phyloP scores from a whole-genome alignment of 495 filamentous ascomycete genomes.

The Aspergillus ellipticus region DNA sequence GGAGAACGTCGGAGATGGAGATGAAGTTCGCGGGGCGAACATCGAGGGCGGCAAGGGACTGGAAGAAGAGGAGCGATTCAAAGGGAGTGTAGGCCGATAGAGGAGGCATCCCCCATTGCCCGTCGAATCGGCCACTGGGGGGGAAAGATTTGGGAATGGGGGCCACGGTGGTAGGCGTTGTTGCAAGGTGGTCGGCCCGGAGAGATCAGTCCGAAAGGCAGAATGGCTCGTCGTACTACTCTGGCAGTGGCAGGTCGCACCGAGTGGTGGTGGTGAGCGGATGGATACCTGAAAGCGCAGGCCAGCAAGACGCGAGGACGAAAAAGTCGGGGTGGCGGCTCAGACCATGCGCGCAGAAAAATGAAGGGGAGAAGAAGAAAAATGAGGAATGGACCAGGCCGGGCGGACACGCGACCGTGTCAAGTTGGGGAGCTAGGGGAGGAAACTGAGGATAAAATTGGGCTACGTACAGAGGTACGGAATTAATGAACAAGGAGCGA shows the following conservation, averaged over 20 bases:
- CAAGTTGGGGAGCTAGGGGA: background rate
- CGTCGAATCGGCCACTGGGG: conserved; percentile 42
- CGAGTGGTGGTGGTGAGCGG: background rate
- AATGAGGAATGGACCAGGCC: too few species aligned
- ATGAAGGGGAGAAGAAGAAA: conserved; percentile 8
- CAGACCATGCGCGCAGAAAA: conserved; percentile 21
- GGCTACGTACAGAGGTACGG: background rate
- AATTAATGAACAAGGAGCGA: background rate
- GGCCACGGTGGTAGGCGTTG: conserved; percentile 36
- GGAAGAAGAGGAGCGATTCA: conserved; percentile 86
- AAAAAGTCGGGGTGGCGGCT: conserved; percentile 7
- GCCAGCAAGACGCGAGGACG: conserved; percentile 4
- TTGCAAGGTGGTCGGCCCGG: conserved; percentile 13
- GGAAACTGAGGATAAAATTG: conserved; percentile 1
- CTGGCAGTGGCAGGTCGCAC: background rate
- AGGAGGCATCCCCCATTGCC: conserved; percentile 52
- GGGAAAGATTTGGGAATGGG: conserved; percentile 34
- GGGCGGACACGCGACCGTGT: conserved; percentile 10
- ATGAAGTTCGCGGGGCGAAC: conserved; percentile 61
- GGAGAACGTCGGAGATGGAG: conserved; percentile 68
- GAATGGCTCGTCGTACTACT: background rate
- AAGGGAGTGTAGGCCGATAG: conserved; percentile 73
- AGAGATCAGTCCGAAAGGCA: conserved; percentile 4
- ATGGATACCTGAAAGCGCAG: background rate
- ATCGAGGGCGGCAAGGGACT: conserved; percentile 68